Base-by-base conservation (phyloP, 306 rosid species). In the Aeschynomene evenia region DNA sequence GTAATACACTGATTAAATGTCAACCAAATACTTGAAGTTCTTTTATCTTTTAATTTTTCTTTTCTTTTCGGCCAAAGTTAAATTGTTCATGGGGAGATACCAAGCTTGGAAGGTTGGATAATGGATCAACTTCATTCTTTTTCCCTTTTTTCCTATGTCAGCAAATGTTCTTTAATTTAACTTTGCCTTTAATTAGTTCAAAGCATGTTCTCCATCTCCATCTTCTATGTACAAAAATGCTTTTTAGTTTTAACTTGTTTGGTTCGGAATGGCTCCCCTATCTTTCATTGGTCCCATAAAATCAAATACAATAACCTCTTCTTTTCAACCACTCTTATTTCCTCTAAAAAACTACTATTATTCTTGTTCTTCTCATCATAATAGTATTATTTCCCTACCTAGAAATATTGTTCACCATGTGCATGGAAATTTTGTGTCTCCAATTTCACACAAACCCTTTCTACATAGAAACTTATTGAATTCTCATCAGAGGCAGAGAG, bases 201-300 rank as follows among this genome's bases (percentile, higher is more conserved):
- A 63, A 50, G 60, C 51, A 64, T 18, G 22, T 34, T 40, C 49
- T 2, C 18, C 6, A 7, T 50, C 28, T 57, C 28, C 40, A 10
- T 51, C 31, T 42, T 55, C 56, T 43, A 12, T 46, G 18, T 14
- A 42, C 15, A 49, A 8, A 31, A 39, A 2, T 33, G 1, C 9
- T 5, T 5, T 33, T 7, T 5, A 39, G 20, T 40, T 42, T 77
- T 62, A n/a, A n/a, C n/a, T n/a, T n/a, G n/a, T 63, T 74, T 68
- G 12, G n/a, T 20, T 4, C 18, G 74, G 53, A 23, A 84, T 87
- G 92, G 53, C 85, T 48, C 70, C 9, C 52, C 11, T 66, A 50
- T 59, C 82, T 20, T 33, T 58, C 64, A 63, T n/a, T 43, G 24
- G 71, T 64, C 84, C 69, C 71, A 53, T 52, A 49, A 66, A 49